phyloP scores from a whole-genome alignment of 768 basidiomycete species.

The Lactifluus echinatus region DNA sequence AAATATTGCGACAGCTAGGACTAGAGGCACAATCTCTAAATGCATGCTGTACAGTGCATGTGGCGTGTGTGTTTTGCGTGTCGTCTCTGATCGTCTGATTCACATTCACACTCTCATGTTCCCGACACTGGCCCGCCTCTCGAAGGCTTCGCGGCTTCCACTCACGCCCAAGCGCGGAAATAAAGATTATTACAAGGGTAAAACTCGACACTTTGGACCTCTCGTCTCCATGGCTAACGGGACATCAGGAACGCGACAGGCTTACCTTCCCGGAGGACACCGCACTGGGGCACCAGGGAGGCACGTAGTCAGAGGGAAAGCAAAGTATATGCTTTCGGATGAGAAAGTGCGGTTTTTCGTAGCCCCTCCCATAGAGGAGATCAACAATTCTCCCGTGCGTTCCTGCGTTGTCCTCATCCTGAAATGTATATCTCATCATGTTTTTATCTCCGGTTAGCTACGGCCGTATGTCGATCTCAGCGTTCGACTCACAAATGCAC shows the following conservation, averaged over 20 bases:
- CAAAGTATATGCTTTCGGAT: constrained; percentile 76
- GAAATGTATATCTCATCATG: background rate
- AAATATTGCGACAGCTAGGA: too few relatives aligned
- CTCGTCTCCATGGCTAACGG: background rate
- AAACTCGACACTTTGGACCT: constrained; percentile 1
- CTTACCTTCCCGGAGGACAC: constrained; percentile 72
- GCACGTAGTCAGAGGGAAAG: constrained; percentile 66
- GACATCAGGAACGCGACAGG: constrained; percentile 67
- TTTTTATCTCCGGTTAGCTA: constrained; percentile 41
- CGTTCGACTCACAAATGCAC: constrained; percentile 30
- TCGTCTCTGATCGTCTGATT: too few relatives aligned
- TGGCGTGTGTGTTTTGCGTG: too few relatives aligned
- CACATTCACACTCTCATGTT: constrained; percentile 14
- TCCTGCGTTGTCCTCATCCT: background rate
- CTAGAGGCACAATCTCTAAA: too few relatives aligned
- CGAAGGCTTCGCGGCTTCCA: constrained; percentile 78
- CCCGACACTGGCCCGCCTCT: constrained; percentile 38
- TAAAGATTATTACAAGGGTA: constrained; percentile 97
- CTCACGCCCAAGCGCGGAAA: constrained; percentile 83
- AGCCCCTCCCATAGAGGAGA: constrained; percentile 62
- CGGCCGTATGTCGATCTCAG: constrained; percentile 57
- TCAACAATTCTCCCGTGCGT: constrained; percentile 50
- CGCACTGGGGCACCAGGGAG: constrained; percentile 86
- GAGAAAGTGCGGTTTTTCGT: constrained; percentile 79
- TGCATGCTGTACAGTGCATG: too few relatives aligned